A percentile compares a stretch with the other conserved stretches of the same genome.
Conservation (phyloP, 2,329 filamentous ascomycete species). For the Niveomyces coronatus region DNA sequence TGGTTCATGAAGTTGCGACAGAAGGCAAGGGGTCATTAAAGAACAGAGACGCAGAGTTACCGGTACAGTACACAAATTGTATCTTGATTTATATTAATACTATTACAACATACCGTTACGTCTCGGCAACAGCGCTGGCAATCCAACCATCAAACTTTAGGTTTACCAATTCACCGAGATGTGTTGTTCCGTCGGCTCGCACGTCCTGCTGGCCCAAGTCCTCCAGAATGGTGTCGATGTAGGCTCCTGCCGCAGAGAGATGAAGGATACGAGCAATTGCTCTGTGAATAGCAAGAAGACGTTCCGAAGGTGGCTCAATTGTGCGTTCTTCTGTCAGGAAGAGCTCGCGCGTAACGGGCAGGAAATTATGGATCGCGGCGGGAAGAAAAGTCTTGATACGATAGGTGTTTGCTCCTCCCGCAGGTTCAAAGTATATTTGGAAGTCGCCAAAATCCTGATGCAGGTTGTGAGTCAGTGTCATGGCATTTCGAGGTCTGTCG, state of each 20-base stretch:
- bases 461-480: slow-evolving; percentile 13
- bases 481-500: slow-evolving; percentile 29
- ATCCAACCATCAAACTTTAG: slow-evolving; percentile 3
- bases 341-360: slow-evolving; percentile 22
- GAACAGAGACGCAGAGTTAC: background rate
- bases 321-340: slow-evolving; percentile 16
- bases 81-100: slow-evolving; percentile 2
- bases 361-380: slow-evolving; percentile 1
- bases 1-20: slow-evolving; percentile 6
- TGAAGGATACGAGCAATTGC: slow-evolving; percentile 24
- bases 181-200: slow-evolving; percentile 3
- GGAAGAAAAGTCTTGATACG: slow-evolving; percentile 14
- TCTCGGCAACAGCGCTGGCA: background rate
- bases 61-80: no score
- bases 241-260: slow-evolving; percentile 20
- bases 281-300: slow-evolving; percentile 22
- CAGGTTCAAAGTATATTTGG: slow-evolving; percentile 14
- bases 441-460: slow-evolving; percentile 15
- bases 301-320: slow-evolving; percentile 22
- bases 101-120: background rate
- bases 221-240: slow-evolving; percentile 39
- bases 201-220: slow-evolving; percentile 21
- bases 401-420: slow-evolving; percentile 12
- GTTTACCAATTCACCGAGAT: slow-evolving; percentile 1
- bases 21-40: background rate